Conservation (phyloP, 441 rosid genomes). For the Breynia disticha region DNA sequence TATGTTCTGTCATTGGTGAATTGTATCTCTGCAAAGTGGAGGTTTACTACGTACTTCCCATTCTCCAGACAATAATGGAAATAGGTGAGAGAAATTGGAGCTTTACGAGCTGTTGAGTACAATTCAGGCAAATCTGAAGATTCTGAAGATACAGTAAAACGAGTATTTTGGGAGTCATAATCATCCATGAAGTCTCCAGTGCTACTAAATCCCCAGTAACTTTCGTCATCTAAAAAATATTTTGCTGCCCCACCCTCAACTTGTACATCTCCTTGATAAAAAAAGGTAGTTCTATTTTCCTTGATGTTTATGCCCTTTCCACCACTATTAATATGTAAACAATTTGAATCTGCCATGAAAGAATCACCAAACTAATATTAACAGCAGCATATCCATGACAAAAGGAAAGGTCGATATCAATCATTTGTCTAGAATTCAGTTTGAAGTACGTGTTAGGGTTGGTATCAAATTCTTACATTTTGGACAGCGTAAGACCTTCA, state of each 20-base stretch:
- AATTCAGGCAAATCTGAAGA: conserved; percentile 25
- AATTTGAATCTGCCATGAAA: conserved; percentile 38
- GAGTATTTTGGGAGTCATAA: conserved; percentile 50
- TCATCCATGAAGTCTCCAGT: conserved; percentile 81
- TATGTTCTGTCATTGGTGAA: conserved; percentile 33
- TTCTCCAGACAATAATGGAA: conserved; percentile 54
- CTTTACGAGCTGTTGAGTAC: conserved; percentile 39
- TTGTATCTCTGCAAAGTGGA: conserved; percentile 49
- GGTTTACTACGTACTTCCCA: conserved; percentile 37
- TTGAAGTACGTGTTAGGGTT: no score
- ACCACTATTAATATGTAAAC: conserved; percentile 57
- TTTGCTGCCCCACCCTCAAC: conserved; percentile 53
- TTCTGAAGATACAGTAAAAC: conserved; percentile 24
- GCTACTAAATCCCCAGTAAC: conserved; percentile 73
- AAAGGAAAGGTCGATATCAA: no score
- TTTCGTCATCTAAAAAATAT: conserved; percentile 24
- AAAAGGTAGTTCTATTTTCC: conserved; percentile 23
- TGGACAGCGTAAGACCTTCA: conserved; percentile 45
- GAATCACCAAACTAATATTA: neutral
- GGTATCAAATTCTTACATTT: conserved; percentile 36
- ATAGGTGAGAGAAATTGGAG: conserved; percentile 58
- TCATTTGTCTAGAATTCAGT: neutral
- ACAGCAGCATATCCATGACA: no score
- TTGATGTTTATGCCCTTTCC: conserved; percentile 34
- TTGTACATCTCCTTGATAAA: conserved; percentile 52